Percentiles rank a stretch among this genome's conserved stretches.
These are phyloP conservation scores for Deinandra increscens DNA, from an alignment of 129 eudicot species.

Conservation along the genomic window DNA sequence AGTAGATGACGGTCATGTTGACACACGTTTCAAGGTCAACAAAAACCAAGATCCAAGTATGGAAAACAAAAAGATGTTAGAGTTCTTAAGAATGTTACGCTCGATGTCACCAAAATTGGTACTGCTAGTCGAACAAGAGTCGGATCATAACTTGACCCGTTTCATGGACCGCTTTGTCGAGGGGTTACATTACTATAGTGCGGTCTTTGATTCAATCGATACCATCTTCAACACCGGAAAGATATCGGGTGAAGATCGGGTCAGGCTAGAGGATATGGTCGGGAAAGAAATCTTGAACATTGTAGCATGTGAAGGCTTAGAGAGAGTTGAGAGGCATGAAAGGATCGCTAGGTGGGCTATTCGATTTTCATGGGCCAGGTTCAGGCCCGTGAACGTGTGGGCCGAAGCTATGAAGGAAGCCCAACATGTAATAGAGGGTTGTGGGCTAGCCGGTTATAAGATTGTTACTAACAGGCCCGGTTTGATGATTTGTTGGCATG, in stretches of 20 bases:
- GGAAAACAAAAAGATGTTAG: conserved; percentile 30
- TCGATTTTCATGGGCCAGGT: conserved; percentile 42
- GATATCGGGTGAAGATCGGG: conserved; percentile 30
- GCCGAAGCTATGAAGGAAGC: conserved; percentile 44
- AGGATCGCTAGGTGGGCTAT: conserved; percentile 35
- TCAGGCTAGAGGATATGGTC: conserved; percentile 48
- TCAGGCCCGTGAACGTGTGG: conserved; percentile 53
- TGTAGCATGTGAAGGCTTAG: conserved; percentile 55
- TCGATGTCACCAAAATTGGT: conserved; percentile 45
- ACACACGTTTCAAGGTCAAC: conserved; percentile 32
- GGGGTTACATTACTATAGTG: conserved; percentile 56
- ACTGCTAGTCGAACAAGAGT: conserved; percentile 53
- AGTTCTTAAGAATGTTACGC: conserved; percentile 41
- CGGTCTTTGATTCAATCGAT: conserved; percentile 49
- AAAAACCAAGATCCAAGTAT: conserved; percentile 19
- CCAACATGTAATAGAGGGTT: conserved; percentile 30
- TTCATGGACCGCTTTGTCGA: conserved; percentile 50
- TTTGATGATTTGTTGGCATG: conserved; percentile 67
- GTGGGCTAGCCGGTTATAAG: conserved; percentile 44
- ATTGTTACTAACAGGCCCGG: conserved; percentile 34
- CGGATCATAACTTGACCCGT: conserved; percentile 43
- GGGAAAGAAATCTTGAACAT: conserved; percentile 52
- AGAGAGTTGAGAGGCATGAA: conserved; percentile 64
- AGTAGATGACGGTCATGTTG: conserved; percentile 44
- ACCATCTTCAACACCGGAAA: conserved; percentile 29